Evolutionary conservation across 257 asterid species (phyloP), one percentile per base, ranked within the genome.

Genomic region (Buddleja alternifolia): DNA sequence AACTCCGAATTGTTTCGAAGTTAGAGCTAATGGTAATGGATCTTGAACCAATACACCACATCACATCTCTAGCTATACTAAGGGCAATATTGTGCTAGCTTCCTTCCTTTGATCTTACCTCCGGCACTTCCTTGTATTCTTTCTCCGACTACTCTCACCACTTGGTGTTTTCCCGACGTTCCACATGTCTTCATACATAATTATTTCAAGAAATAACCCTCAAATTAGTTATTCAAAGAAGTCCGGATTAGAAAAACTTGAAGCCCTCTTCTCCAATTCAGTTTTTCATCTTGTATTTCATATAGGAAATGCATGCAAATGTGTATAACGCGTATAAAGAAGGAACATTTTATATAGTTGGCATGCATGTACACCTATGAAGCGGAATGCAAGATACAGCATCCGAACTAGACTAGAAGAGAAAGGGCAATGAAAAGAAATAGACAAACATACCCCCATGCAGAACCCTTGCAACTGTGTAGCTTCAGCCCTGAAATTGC

Each of bases 401-500:
- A n/a, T n/a, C n/a, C n/a, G n/a, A n/a, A n/a, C n/a, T n/a, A n/a
- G n/a, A 41, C 12, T 10, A 11, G 36, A 29, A 60, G 20, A n/a
- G 24, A 32, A 46, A 46, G 6, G 23, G 16, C 16, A 50, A 4
- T 6, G 5, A 10, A 29, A 0, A 63, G 12, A 40, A 9, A 20
- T 10, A n/a, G 10, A 7, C 42, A 40, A 23, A 66, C 75, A 10
- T 54, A 85, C 87, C 79, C 94, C 92, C 0, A 78, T 36, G 70
- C 93, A 82, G 60, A 89, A 89, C 24, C 85, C 93, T 63, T 77
- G 66, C n/a, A 76, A 75, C 8, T 67, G 81, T 37, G 68, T 59
- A 46, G 58, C 25, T 40, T 72, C 75, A 3, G 39, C 32, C 20
- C 66, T 66, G 42, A 60, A 69, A 39, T 53, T 61, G 59, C 44